These are phyloP conservation scores for Kingdonia uniflora DNA, from an alignment of 164 flowering plant genomes.

Conservation along the genomic window DNA sequence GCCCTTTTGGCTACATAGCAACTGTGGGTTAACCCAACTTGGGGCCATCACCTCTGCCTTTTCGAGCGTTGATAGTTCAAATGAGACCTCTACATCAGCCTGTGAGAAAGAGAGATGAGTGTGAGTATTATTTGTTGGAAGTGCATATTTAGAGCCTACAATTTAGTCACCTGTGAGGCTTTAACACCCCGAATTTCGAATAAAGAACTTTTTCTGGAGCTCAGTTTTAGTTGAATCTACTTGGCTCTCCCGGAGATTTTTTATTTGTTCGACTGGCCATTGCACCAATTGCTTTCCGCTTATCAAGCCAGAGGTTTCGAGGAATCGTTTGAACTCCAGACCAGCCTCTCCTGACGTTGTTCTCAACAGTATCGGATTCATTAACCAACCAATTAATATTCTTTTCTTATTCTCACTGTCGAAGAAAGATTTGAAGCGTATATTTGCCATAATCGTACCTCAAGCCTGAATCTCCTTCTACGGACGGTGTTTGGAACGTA, in stretches of 20 bases:
- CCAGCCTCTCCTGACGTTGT: no score
- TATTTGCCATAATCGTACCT: no score
- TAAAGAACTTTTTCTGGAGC: slow-evolving; percentile 17
- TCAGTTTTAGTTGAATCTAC: slow-evolving; percentile 1
- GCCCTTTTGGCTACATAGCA: slow-evolving; percentile 29
- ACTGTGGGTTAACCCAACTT: slow-evolving; percentile 36
- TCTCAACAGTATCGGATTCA: no score
- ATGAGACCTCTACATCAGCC: slow-evolving; percentile 49
- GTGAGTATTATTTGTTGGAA: no score
- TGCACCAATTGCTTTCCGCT: slow-evolving; percentile 39
- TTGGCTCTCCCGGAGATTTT: slow-evolving; percentile 18
- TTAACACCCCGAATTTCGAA: slow-evolving; percentile 25
- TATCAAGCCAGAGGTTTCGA: slow-evolving; percentile 37
- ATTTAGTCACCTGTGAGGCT: slow-evolving; percentile 26
- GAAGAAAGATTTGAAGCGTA: no score
- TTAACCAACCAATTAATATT: no score
- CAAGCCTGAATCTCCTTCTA: no score
- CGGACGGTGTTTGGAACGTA: no score
- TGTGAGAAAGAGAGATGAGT: not conserved
- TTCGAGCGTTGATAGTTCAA: slow-evolving; percentile 19
- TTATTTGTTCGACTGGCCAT: slow-evolving; percentile 49
- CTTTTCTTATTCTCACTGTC: no score
- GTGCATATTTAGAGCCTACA: not conserved
- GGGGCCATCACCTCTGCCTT: slow-evolving; percentile 34
- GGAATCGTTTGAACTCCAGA: slow-evolving; percentile 32